A percentile compares a stretch with the other conserved stretches of the same genome.
Evolutionary conservation across 768 basidiomycete species (phyloP).

Genomic region (Leccinum rimulosum): DNA sequence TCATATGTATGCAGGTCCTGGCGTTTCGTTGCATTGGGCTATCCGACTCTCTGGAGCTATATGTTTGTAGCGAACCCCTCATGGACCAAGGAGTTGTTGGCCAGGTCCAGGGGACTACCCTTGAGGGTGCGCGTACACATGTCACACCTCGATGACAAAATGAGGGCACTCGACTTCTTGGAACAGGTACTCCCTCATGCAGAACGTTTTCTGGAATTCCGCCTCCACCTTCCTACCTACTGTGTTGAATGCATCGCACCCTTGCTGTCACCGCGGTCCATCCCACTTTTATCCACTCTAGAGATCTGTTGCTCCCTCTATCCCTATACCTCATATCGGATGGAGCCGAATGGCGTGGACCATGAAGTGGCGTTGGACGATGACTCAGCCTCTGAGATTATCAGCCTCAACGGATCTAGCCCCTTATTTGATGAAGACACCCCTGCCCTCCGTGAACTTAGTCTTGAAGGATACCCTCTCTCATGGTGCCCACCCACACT

Average conservation of each 20-base stretch:
- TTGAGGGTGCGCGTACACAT: not conserved
- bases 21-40: not conserved
- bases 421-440: not conserved
- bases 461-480: not conserved
- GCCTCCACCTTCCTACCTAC: not conserved
- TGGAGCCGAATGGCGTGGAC: no score
- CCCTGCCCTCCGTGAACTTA: not conserved
- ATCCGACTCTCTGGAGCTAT: constrained; percentile 1
- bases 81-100: not conserved
- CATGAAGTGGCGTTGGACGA: not conserved
- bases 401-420: not conserved
- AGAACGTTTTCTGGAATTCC: not conserved
- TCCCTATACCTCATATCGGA: not conserved
- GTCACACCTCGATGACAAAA: not conserved
- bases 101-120: not conserved
- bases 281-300: not conserved
- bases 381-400: not conserved
- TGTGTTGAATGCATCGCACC: not conserved
- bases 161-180: not conserved
- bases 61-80: not conserved
- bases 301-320: not conserved
- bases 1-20: constrained; percentile 1
- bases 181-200: not conserved
- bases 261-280: not conserved
- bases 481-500: not conserved